Base-by-base conservation (phyloP, 257 asterid genomes). In the Nicotiana paniculata region DNA sequence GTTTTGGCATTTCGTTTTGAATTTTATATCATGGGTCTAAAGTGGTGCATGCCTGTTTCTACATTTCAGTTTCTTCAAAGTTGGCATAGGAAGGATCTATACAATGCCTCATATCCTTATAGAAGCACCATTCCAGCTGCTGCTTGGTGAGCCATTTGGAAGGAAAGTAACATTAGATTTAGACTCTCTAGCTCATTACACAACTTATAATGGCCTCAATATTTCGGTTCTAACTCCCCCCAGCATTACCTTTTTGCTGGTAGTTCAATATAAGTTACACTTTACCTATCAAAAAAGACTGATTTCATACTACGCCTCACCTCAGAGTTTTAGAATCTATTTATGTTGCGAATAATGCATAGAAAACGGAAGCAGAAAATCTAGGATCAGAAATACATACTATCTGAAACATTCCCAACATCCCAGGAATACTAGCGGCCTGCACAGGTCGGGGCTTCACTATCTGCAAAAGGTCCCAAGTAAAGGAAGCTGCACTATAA, bases 351-450 rank as follows among this genome's bases (percentile, higher is more conserved):
- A 69, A 39, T 69, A 69, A 37, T 69, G 77, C 77, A 37, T 13
- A 39, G n/a, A 77, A 61, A 66, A 51, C 3, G 35, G 64, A 69
- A n/a, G 53, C 80, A 64, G 79, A 65, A 76, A 48, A 58, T 53
- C 28, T 81, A 59, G 81, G 82, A 82, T 61, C 39, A 72, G 88
- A 80, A 75, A 35, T 55, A 87, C 93, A n/a, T 90, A 94, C 99
- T 65, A 91, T 91, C 87, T 96, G 99, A 88, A 96, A 96, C 95
- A 93, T 89, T 85, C 99, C 99, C 89, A 96, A 85, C 99, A 96
- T 96, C 85, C 98, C 98, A 79, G 98, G 99, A 83, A 96, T 93
- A 83, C 97, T 96, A 70, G 98, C 99, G 82, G 98, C 96, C 90
- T 96, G 97, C 83, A 92, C 94, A 4, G 97, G 91, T 72, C 98